Percentiles rank a stretch among this genome's conserved stretches.
These are phyloP conservation scores for Anthostomella pinea DNA, from an alignment of 2,329 filamentous ascomycete species.

Conservation along the genomic window DNA sequence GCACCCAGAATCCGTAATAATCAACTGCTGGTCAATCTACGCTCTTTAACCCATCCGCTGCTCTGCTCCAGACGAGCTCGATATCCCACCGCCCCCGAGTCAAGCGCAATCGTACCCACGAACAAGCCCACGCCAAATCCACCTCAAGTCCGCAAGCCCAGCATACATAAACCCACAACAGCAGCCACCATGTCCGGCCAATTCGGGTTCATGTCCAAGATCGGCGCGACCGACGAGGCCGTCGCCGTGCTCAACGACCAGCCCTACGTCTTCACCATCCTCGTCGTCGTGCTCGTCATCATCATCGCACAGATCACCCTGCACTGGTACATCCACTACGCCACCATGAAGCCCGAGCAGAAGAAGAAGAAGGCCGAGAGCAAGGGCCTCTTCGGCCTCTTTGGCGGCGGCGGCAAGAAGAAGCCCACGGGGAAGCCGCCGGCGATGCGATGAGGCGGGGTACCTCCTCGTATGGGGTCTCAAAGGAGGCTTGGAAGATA, in stretches of 20 bases:
- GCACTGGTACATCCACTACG: constrained; percentile 58
- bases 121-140: no score
- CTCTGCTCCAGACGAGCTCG: no score
- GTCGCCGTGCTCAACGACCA: constrained; percentile 61
- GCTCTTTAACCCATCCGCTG: background rate
- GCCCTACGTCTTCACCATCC: constrained; percentile 55
- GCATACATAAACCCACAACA: constrained; percentile 1
- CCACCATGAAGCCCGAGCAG: constrained; percentile 60
- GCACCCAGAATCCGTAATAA: constrained; percentile 16
- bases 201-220: constrained; percentile 55
- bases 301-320: constrained; percentile 46
- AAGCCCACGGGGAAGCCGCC: constrained; percentile 32
- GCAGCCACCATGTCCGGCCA: constrained; percentile 40
- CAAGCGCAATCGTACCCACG: no score
- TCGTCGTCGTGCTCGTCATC: constrained; percentile 52
- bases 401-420: no score
- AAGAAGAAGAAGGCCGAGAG: constrained; percentile 50
- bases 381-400: no score
- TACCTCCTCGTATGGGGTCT: no score
- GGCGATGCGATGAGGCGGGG: constrained; percentile 22
- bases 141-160: background rate
- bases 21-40: constrained; percentile 9
- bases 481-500: no score
- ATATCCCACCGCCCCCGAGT: no score
- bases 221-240: constrained; percentile 57